These are phyloP conservation scores for Trichocomaceae sp. DNA, from an alignment of 2,329 filamentous ascomycete species.

Conservation along the genomic window DNA sequence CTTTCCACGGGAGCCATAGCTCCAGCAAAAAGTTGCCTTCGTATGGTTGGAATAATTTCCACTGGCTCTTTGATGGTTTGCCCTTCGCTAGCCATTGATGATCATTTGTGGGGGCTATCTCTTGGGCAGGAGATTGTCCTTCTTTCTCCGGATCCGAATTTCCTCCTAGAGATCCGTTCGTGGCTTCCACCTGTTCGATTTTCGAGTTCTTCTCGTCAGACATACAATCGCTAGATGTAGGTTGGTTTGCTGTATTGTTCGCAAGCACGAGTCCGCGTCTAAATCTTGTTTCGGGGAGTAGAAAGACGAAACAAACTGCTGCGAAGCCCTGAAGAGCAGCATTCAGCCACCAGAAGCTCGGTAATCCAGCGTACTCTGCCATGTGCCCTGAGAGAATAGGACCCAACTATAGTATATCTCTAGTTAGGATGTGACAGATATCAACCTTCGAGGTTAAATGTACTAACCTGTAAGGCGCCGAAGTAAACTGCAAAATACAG, in stretches of 20 bases:
- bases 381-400: constrained; percentile 57
- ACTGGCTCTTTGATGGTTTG: neutral
- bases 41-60: constrained; percentile 42
- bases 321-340: constrained; percentile 48
- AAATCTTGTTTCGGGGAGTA: constrained; percentile 60
- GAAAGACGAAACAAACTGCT: constrained; percentile 42
- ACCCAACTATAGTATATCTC: constrained; percentile 35
- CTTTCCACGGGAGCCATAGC: constrained; percentile 56
- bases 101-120: neutral
- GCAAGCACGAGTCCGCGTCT: constrained; percentile 34
- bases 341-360: constrained; percentile 62
- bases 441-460: neutral
- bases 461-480: constrained; percentile 42
- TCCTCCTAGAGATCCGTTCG: neutral
- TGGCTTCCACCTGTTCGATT: neutral
- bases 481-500: constrained; percentile 59
- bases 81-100: neutral
- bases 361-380: constrained; percentile 51
- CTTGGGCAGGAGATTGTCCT: neutral
- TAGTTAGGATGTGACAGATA: neutral
- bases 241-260: neutral
- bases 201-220: neutral
- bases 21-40: constrained; percentile 37
- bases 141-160: neutral
- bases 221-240: neutral